Conservation (phyloP, 805 yeast species). For the Peterozyma xylosa region DNA sequence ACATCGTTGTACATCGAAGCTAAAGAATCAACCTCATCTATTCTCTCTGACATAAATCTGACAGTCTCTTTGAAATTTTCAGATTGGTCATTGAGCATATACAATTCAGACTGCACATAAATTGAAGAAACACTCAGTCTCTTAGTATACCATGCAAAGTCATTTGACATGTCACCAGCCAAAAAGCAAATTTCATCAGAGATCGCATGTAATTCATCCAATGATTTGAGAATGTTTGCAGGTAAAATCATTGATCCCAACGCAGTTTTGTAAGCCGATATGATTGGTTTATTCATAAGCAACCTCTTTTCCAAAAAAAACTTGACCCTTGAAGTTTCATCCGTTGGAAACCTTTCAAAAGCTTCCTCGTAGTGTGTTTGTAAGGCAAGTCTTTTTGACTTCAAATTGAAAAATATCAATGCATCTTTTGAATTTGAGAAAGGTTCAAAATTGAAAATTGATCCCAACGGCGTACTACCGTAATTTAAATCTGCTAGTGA, state of each 20-base stretch:
- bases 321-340: conserved; percentile 17
- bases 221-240: conserved; percentile 43
- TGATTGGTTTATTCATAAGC: conserved; percentile 39
- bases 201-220: conserved; percentile 64
- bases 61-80: conserved; percentile 46
- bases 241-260: conserved; percentile 63
- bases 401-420: conserved; percentile 38
- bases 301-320: conserved; percentile 38
- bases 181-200: conserved; percentile 78
- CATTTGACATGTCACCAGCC: conserved; percentile 74
- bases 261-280: conserved; percentile 36
- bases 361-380: conserved; percentile 18
- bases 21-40: conserved; percentile 41
- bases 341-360: conserved; percentile 9
- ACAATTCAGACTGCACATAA: conserved; percentile 70
- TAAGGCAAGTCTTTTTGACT: conserved; percentile 30
- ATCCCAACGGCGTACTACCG: conserved; percentile 32
- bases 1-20: conserved; percentile 57
- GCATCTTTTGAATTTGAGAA: conserved; percentile 10
- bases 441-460: conserved; percentile 28
- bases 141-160: conserved; percentile 90
- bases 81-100: conserved; percentile 71
- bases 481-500: conserved; percentile 33
- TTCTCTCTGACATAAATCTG: conserved; percentile 53
- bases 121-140: conserved; percentile 62